Base-by-base conservation (phyloP, 1,139 yeast species). In the Candida buenavistaensis region DNA sequence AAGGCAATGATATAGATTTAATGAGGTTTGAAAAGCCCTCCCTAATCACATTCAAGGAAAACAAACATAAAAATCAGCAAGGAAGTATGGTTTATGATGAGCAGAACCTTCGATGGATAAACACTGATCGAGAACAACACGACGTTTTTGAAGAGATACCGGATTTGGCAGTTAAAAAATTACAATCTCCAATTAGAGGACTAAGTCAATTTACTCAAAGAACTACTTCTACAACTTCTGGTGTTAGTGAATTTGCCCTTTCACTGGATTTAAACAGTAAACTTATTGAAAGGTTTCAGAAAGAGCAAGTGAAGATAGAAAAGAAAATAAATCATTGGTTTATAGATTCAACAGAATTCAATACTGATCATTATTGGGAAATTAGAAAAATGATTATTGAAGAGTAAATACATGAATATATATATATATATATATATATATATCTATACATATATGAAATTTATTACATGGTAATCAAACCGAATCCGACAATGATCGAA, bases 1-100 rank as follows among this genome's bases (percentile, higher is more conserved):
- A 81, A 51, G 89, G 89, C 3, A 82, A 82, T 47, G 84, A 81
- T 30, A 64, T 64, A 14, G 86, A 79, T 27, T 57, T 78, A 34
- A 55, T 70, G 35, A 63, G 68, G 39, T 78, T 79, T 48, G 79
- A 75, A 28, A 61, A 56, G 37, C 71, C 72, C 1, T 57, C 65
- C 9, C 52, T 67, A 27, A 66, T 68, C 10, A 65, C 70, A 3
- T 47, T 51, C 23, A 51, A 53, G 16, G 71, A 64, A 14, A 33
- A 38, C 20, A 24, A 37, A 22, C 28, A 30, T 6, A 14, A 25
- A 11, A 24, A 20, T 23, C 31, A 27, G 13, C 40, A 38, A 17
- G 39, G 40, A 2, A 73, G 76, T 40, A 82, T 82, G 88, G 67
- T 71, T 28, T 81, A 78, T 51, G 86, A 81, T 48, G 72, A 77